Conservation (phyloP, 2,329 filamentous ascomycete species). For the Dothiorella sarmentorum region DNA sequence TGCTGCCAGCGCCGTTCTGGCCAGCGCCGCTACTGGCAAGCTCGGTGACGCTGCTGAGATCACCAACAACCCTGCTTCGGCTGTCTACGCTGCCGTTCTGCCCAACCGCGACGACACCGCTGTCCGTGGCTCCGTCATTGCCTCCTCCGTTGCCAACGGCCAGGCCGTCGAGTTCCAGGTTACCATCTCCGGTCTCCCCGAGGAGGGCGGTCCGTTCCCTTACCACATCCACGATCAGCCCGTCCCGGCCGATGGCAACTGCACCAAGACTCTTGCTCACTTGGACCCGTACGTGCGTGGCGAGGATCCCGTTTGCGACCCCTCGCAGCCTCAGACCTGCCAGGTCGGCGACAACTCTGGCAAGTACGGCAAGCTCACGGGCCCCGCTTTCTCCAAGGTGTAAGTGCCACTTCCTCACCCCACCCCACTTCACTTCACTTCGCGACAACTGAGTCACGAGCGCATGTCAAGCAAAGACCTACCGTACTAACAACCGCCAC, state of each 20-base stretch:
- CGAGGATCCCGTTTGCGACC: conserved; percentile 38
- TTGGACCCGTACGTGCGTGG: conserved; percentile 44
- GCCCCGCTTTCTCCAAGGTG: conserved; percentile 29
- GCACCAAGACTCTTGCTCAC: conserved; percentile 40
- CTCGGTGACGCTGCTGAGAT: conserved; percentile 33
- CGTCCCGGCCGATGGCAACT: conserved; percentile 42
- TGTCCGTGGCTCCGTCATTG: conserved; percentile 36
- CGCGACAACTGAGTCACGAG: neutral
- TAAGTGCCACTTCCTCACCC: conserved; percentile 19
- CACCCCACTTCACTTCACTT: too few species aligned
- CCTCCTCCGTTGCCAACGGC: conserved; percentile 32
- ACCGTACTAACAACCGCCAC: neutral
- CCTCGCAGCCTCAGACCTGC: conserved; percentile 36
- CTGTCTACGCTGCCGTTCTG: conserved; percentile 38
- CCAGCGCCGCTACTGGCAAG: conserved; percentile 25
- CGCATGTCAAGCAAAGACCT: neutral
- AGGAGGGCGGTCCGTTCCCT: conserved; percentile 43
- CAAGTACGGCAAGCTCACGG: conserved; percentile 42
- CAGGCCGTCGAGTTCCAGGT: conserved; percentile 41
- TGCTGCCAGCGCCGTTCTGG: conserved; percentile 22
- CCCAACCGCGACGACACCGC: conserved; percentile 31
- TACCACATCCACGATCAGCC: conserved; percentile 47
- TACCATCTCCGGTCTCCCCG: conserved; percentile 40
- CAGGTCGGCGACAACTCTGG: conserved; percentile 46
- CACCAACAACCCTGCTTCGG: conserved; percentile 38